Evolutionary conservation across 345 rosid species (phyloP).

Genomic region (Punica granatum): DNA sequence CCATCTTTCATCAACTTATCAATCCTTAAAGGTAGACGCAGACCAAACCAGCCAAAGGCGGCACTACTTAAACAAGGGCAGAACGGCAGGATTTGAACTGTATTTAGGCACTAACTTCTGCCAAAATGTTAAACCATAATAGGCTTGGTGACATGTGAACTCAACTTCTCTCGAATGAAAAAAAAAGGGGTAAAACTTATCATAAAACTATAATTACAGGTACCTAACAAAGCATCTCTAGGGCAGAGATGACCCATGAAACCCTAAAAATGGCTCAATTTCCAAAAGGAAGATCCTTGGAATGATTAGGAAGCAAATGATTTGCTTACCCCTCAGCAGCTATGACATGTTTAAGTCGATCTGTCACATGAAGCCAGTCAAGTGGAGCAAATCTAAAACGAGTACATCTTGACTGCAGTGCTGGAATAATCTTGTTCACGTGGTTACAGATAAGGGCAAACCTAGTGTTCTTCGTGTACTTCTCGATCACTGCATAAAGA

Average conservation of each 20-base stretch:
- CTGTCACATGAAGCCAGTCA: slow-evolving; percentile 56
- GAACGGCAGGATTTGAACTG: not conserved
- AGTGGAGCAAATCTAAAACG: slow-evolving; percentile 97
- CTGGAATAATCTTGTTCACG: slow-evolving; percentile 96
- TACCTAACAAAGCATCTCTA: not conserved
- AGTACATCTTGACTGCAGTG: slow-evolving; percentile 94
- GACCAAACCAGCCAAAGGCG: not conserved
- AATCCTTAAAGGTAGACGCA: not conserved
- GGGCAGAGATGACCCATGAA: not conserved
- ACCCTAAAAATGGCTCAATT: not conserved
- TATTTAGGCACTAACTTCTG: not conserved
- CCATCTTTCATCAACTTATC: not conserved
- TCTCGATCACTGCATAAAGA: slow-evolving; percentile 68
- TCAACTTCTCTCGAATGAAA: not conserved
- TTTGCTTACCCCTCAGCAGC: slow-evolving; percentile 64
- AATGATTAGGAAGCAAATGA: not conserved
- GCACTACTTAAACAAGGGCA: not conserved
- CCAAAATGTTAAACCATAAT: not conserved
- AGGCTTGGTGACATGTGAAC: not conserved
- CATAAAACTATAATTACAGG: not conserved
- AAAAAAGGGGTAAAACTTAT: not conserved
- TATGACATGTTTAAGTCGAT: slow-evolving; percentile 78
- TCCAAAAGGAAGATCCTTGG: not conserved
- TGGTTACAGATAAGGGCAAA: slow-evolving; percentile 93
- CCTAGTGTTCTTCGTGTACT: slow-evolving; percentile 89